A percentile compares a stretch with the other conserved stretches of the same genome.
Evolutionary conservation across 345 rosid genomes (phyloP).

Genomic region (Aquilaria yunnanensis): DNA sequence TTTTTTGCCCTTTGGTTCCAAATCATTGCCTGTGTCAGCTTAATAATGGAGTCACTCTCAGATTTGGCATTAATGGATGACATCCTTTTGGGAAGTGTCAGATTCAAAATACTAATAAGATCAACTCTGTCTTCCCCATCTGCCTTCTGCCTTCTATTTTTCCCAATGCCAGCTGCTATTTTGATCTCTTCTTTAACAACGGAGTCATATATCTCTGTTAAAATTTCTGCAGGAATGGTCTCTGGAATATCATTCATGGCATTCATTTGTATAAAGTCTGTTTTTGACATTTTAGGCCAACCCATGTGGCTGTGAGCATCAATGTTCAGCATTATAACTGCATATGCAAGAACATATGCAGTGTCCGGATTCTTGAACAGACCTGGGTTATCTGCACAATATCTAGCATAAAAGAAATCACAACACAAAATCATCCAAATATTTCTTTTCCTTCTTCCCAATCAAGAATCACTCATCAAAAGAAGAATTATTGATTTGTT

Average conservation of each 20-base stretch:
- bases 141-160: slow-evolving; percentile 54
- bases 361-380: slow-evolving; percentile 97
- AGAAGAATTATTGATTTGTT: too few species aligned
- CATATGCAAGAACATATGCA: slow-evolving; percentile 99
- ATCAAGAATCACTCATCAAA: slow-evolving; percentile 7
- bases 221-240: slow-evolving; percentile 72
- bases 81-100: slow-evolving; percentile 75
- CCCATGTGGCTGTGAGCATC: slow-evolving; percentile 97
- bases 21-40: slow-evolving; percentile 90
- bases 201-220: slow-evolving; percentile 92
- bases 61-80: slow-evolving; percentile 70
- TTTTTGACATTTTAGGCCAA: slow-evolving; percentile 96
- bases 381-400: slow-evolving; percentile 92
- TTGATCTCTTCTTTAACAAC: slow-evolving; percentile 94
- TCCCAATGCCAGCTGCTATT: slow-evolving; percentile 54
- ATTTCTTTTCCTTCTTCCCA: background rate
- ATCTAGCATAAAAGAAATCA: slow-evolving; percentile 49
- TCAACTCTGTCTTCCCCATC: slow-evolving; percentile 91
- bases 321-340: slow-evolving; percentile 95
- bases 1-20: slow-evolving; percentile 77
- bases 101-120: slow-evolving; percentile 81
- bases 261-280: slow-evolving; percentile 87
- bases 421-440: slow-evolving; percentile 15
- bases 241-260: slow-evolving; percentile 72
- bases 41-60: slow-evolving; percentile 81